Conservation (phyloP, 176 grass and related monocot species). For the Musa beccarii region DNA sequence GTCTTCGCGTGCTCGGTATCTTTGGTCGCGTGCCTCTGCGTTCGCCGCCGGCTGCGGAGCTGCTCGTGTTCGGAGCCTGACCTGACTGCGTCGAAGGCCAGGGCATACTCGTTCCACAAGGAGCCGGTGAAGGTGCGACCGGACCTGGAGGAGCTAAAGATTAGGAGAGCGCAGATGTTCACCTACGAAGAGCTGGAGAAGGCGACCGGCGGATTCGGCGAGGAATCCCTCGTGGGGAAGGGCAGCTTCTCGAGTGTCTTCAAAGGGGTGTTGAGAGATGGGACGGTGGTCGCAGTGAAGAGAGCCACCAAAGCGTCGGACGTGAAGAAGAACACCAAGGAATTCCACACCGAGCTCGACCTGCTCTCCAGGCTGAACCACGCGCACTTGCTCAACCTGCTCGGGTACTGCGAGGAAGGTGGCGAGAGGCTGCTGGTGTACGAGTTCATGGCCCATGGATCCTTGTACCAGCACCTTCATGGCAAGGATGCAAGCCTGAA, state of each 20-base stretch:
- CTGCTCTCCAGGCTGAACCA: constrained; percentile 94
- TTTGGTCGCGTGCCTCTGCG: constrained; percentile 52
- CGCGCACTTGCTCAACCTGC: constrained; percentile 86
- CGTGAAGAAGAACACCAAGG: constrained; percentile 88
- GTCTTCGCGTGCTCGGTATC: constrained; percentile 53
- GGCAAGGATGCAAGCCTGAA: constrained; percentile 65
- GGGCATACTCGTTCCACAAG: constrained; percentile 74
- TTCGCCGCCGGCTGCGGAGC: constrained; percentile 49
- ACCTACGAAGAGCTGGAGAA: constrained; percentile 79
- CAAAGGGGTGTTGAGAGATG: constrained; percentile 81
- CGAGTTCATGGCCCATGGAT: constrained; percentile 98
- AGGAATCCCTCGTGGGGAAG: constrained; percentile 78
- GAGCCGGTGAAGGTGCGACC: constrained; percentile 68
- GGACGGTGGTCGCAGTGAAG: constrained; percentile 84
- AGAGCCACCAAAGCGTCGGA: constrained; percentile 81
- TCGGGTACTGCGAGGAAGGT: constrained; percentile 92
- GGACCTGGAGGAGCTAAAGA: constrained; percentile 78
- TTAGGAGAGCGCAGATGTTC: constrained; percentile 76
- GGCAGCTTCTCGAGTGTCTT: constrained; percentile 96
- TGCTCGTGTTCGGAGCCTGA: constrained; percentile 60
- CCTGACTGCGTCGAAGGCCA: constrained; percentile 37
- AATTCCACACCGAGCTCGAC: constrained; percentile 90
- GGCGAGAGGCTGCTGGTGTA: constrained; percentile 88
- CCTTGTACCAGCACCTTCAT: constrained; percentile 82
- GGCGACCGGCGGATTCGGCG: constrained; percentile 63